A percentile compares a stretch with the other conserved stretches of the same genome.
phyloP scores from a whole-genome alignment of 1,284 basidiomycete species.

The Sanguinoderma infundibulare region DNA sequence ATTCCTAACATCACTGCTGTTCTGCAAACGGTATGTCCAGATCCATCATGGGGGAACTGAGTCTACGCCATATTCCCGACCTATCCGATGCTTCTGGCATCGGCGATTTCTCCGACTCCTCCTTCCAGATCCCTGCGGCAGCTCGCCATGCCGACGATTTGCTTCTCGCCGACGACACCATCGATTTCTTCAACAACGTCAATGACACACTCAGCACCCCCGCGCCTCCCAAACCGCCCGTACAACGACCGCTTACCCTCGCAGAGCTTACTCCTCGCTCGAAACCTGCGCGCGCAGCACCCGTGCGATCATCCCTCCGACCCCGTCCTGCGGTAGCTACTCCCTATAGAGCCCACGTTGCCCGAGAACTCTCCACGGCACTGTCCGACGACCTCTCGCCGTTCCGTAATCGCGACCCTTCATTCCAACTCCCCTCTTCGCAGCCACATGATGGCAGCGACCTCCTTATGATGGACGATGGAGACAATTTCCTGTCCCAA shows the following conservation, averaged over 20 bases:
- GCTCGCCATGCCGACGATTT: conserved; percentile 25
- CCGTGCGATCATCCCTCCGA: conserved; percentile 27
- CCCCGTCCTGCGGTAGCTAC: conserved; percentile 29
- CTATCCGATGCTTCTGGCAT: conserved; percentile 26
- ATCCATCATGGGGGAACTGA: conserved; percentile 27
- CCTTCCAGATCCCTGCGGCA: conserved; percentile 36
- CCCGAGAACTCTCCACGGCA: conserved; percentile 26
- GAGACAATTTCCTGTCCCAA: conserved; percentile 15
- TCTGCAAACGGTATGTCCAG: neutral
- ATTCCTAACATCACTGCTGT: neutral
- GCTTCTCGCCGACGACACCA: conserved; percentile 33
- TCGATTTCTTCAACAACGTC: conserved; percentile 29
- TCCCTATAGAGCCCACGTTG: conserved; percentile 27
- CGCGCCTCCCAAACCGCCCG: conserved; percentile 10
- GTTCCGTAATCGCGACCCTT: conserved; percentile 26
- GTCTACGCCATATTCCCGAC: conserved; percentile 33
- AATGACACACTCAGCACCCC: conserved; percentile 27
- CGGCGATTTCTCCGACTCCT: conserved; percentile 33
- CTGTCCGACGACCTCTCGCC: conserved; percentile 33
- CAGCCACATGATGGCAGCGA: conserved; percentile 9
- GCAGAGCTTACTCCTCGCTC: conserved; percentile 34
- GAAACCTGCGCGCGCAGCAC: conserved; percentile 19
- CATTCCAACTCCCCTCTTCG: conserved; percentile 28
- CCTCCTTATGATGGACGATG: conserved; percentile 25
- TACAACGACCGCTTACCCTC: conserved; percentile 28